phyloP scores from a whole-genome alignment of 345 rosid species.

The Euphorbia tirucalli region DNA sequence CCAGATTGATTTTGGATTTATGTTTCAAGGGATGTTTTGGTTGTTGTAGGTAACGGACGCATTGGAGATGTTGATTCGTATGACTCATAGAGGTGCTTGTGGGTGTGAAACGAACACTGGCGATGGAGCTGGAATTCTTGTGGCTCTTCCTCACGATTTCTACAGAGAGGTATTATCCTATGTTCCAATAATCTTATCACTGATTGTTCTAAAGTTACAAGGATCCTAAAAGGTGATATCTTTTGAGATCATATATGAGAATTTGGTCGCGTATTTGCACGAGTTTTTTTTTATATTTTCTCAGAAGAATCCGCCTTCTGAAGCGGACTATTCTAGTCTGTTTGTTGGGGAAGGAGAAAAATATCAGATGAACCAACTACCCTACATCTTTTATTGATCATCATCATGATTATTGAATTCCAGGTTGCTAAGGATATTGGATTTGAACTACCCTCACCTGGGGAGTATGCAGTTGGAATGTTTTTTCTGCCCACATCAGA shows the following conservation, averaged over 20 bases:
- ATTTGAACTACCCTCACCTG: conserved; percentile 74
- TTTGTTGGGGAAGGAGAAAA: neutral
- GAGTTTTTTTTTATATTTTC: neutral
- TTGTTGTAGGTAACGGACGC: conserved; percentile 73
- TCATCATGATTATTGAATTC: neutral
- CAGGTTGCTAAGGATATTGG: conserved; percentile 76
- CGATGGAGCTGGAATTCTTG: conserved; percentile 97
- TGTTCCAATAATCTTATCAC: neutral
- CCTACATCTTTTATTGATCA: neutral
- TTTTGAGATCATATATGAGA: neutral
- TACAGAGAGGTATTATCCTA: conserved; percentile 51
- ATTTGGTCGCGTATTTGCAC: neutral
- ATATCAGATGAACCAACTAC: neutral
- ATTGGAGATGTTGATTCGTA: conserved; percentile 88
- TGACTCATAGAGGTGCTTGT: conserved; percentile 98
- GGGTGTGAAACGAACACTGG: conserved; percentile 98
- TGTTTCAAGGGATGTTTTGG: conserved; percentile 7
- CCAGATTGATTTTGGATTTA: neutral
- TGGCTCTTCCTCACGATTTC: conserved; percentile 80
- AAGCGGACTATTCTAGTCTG: neutral
- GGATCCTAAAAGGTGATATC: neutral
- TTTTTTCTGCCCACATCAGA: conserved; percentile 80
- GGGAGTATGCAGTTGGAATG: conserved; percentile 96
- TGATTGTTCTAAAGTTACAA: neutral
- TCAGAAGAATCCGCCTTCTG: neutral